Base-by-base conservation (phyloP, 164 flowering plant species). In the Magnolia changhungtana region DNA sequence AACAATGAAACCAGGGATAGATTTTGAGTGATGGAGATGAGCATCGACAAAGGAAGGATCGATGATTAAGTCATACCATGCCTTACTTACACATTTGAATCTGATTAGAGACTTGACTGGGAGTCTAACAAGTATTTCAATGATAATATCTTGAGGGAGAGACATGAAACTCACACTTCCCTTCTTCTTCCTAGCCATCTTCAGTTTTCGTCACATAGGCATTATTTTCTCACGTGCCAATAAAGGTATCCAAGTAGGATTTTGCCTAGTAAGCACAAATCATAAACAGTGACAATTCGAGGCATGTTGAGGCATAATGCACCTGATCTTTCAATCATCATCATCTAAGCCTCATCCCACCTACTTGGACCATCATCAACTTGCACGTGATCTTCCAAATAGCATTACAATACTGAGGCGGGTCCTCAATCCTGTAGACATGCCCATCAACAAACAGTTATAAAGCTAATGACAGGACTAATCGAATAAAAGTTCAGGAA, bases 1-100 rank as follows among this genome's bases (percentile, higher is more conserved):
- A 68, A 68, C 71, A 68, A 68, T 68, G 45, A 68, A 68, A 68
- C 71, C 71, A 68, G 49, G 16, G 50, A 24, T 68, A 29, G 50
- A 27, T 68, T 31, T 31, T 31, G 45, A 18, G 29, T 29, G 49
- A 10, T 11, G 20, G 6, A 68, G 19, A 13, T 68, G 50, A 27
- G 50, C 11, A 4, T 68, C 7, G 3, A 68, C 50, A 31, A 68
- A 68, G 45, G n/a, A 68, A 31, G 71, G 14, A 19, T 68, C 71
- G 24, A 18, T 68, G 24, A 68, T 68, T 13, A 68, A 8, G 24
- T 68, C 16, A 68, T 11, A 68, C 71, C 71, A 68, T 13, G 14
- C 49, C 71, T 68, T 68, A 29, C 71, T 29, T 5, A 68, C 71
- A 65, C 24, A 65, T 20, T 68, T 68, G 45, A 31, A 68, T 68